Evolutionary conservation across 1,139 yeast genomes (phyloP), one percentile per base, ranked within the genome.

Genomic region (Kazachstania sp.): DNA sequence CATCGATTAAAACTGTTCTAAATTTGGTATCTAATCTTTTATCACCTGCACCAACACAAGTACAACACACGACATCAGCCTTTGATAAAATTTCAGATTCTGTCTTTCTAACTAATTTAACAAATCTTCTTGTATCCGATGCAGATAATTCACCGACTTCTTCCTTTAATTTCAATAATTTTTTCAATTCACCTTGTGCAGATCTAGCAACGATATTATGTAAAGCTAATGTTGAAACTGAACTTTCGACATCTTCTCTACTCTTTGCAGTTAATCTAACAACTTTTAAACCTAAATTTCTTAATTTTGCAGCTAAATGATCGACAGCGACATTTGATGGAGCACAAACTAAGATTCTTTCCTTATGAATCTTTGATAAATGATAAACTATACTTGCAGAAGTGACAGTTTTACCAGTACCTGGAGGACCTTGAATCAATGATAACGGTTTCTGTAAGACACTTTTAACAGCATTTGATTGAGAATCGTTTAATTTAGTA

Each of bases 291-390:
- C 95, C 95, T 34, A 86, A 66, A 11, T 66, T 61, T 48, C 78
- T 75, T 49, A 88, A 71, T 58, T 88, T 83, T 8, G 75, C 76
- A 1, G 96, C 88, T 49, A 90, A 72, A 68, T 90, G 96, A 65
- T 90, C 97, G 39, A 86, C 96, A 0, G 97, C 97, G 47, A 90
- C 92, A 66, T 90, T 90, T 19, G 96, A 87, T 15, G 97, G 96
- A 2, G 97, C 97, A 72, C 96, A 87, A 2, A 88, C 97, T 44
- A 90, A 71, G 7, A 88, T 79, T 49, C 74, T 73, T 49, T 76
- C 75, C 48, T 74, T 72, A 55, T 78, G 78, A 52, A 81, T 61
- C 49, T 77, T 77, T 2, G 80, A 73, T 51, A 88, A 69, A 59
- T 87, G 95, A 59, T 85, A 84, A 28, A 88, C 78, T 53, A 90